These are phyloP conservation scores for Aspergillus texensis DNA, from an alignment of 2,329 filamentous ascomycete species.

Conservation along the genomic window DNA sequence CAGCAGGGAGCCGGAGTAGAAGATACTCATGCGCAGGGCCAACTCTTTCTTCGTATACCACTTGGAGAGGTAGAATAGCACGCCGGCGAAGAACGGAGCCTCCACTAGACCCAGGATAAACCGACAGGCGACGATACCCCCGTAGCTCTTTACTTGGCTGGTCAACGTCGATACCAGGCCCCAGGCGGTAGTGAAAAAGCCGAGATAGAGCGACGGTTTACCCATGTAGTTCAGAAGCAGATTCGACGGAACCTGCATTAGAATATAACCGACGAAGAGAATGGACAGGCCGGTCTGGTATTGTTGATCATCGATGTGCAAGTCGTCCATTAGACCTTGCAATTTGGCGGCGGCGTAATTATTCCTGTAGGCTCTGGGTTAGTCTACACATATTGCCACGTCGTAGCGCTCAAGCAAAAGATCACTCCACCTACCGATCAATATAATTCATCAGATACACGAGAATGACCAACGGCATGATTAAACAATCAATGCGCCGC, in stretches of 20 bases:
- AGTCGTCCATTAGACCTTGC: slow-evolving; percentile 44
- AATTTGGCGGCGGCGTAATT: slow-evolving; percentile 51
- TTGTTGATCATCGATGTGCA: slow-evolving; percentile 36
- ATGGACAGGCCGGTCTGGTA: slow-evolving; percentile 48
- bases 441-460: slow-evolving; percentile 51
- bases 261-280: slow-evolving; percentile 49
- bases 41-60: slow-evolving; percentile 59
- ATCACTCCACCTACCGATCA: slow-evolving; percentile 36
- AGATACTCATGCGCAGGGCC: slow-evolving; percentile 53
- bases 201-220: slow-evolving; percentile 47
- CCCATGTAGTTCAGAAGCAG: slow-evolving; percentile 47
- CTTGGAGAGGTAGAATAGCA: slow-evolving; percentile 52
- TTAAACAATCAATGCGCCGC: slow-evolving; percentile 39
- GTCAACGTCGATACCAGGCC: slow-evolving; percentile 50
- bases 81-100: slow-evolving; percentile 51
- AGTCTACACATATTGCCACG: not conserved
- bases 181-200: slow-evolving; percentile 50
- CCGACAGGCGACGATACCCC: slow-evolving; percentile 47
- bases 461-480: slow-evolving; percentile 46
- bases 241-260: slow-evolving; percentile 53
- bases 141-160: slow-evolving; percentile 46
- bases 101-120: slow-evolving; percentile 51
- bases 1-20: slow-evolving; percentile 56
- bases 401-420: too few species aligned
- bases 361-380: slow-evolving; percentile 34